phyloP scores from a whole-genome alignment of 2,329 filamentous ascomycete genomes.

The Cryoendolithus antarcticus region DNA sequence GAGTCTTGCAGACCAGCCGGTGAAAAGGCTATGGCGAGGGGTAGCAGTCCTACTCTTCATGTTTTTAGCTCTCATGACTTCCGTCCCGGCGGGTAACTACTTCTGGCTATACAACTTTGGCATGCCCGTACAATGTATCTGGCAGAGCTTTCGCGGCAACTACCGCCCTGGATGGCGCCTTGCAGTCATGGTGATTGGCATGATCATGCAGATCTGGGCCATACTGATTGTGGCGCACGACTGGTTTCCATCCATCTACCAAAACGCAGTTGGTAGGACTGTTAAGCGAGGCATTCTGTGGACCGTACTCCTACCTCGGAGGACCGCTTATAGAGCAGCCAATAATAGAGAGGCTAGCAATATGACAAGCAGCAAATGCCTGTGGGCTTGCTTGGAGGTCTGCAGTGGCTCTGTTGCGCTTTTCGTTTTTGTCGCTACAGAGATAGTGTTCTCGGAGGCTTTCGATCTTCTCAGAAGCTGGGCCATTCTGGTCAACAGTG shows the following conservation, averaged over 20 bases:
- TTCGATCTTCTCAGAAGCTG: not conserved
- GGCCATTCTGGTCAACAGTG: not conserved
- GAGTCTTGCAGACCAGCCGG: too few relatives aligned
- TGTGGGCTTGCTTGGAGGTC: too few relatives aligned
- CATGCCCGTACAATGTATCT: not conserved
- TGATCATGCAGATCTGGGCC: not conserved
- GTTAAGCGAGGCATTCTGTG: not conserved
- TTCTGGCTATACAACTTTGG: not conserved
- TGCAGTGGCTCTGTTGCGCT: too few relatives aligned
- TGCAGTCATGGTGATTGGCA: not conserved
- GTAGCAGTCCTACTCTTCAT: not conserved
- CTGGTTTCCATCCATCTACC: not conserved
- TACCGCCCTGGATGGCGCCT: not conserved
- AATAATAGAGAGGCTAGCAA: not conserved
- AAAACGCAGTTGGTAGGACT: not conserved
- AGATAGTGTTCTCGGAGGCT: not conserved
- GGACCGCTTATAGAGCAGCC: too few relatives aligned
- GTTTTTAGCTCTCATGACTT: not conserved
- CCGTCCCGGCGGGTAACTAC: not conserved
- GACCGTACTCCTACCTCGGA: not conserved
- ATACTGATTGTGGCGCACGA: not conserved
- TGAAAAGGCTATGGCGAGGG: not conserved
- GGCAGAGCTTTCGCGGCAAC: not conserved
- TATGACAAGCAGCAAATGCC: not conserved
- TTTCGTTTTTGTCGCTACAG: not conserved